Base-by-base conservation (phyloP, 768 basidiomycete genomes). In the Mycena sanguinolenta region DNA sequence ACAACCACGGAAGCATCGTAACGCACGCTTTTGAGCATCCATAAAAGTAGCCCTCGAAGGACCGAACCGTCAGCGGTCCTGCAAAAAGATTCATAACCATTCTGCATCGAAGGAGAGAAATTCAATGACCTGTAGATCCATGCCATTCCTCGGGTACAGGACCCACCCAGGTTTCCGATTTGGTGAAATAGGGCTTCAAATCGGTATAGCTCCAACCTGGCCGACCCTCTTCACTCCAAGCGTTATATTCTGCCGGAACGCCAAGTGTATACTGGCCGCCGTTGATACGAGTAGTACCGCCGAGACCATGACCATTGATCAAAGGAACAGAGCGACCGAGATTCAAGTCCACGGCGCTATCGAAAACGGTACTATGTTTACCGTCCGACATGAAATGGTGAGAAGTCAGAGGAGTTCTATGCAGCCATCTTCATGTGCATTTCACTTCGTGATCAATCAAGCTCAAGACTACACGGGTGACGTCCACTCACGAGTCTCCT, bases 171-270 rank as follows among this genome's bases (percentile, higher is more conserved):
- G 27, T 69, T 62, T 85, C 79, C 6, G 79, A 79, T 69, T 80
- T 84, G 28, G 73, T 52, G 62, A 83, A 84, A 49, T 77, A 82
- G 3, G 76, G 77, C 69, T 76, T 67, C 23, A 84, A 55, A 8
- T 80, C 79, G 12, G 78, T 71, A 69, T 79, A 85, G 5, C 75
- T 72, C 82, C 83, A 85, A 0, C 81, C 81, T 42, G 75, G 63
- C 28, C 77, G 58, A 2, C 81, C 82, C 34, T 63, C 65, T 17
- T 73, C 71, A 25, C 50, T 74, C 77, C 76, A 79, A 2, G 77
- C 69, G 60, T 81, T 75, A 58, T 79, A 81, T 44, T 80, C 76
- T 0, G 73, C 74, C 0, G 66, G 65, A 25, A 67, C 36, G 6
- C 78, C 79, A 4, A 77, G 73, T 4, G 77, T 77, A 34, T 77